These are phyloP conservation scores for Rhynchosporium graminicola DNA, from an alignment of 2,329 filamentous ascomycete species.

Conservation along the genomic window DNA sequence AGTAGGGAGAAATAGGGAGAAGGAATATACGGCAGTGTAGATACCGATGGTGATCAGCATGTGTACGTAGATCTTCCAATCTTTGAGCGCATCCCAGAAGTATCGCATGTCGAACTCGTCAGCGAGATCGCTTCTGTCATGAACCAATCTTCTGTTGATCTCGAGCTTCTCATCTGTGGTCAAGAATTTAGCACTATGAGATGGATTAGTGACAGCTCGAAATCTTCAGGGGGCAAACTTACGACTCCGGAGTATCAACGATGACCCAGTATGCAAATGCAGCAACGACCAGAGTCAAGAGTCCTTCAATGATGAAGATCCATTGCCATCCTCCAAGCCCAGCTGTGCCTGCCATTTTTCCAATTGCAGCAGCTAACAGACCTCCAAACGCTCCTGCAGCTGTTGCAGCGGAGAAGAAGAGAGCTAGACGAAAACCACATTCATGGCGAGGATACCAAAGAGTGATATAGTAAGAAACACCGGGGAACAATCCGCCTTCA, in stretches of 20 bases:
- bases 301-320: constrained; percentile 75
- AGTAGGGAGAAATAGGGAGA: constrained; percentile 48
- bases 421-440: constrained; percentile 60
- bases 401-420: constrained; percentile 60
- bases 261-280: constrained; percentile 51
- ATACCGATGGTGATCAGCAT: constrained; percentile 62
- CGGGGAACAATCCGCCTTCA: constrained; percentile 62
- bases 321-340: constrained; percentile 69
- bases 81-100: constrained; percentile 57
- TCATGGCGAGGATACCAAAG: constrained; percentile 58
- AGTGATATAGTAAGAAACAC: constrained; percentile 59
- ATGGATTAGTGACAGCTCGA: background rate
- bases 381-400: constrained; percentile 55
- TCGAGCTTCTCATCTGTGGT: constrained; percentile 48
- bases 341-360: constrained; percentile 56
- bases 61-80: constrained; percentile 53
- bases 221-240: constrained; percentile 10
- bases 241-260: constrained; percentile 57
- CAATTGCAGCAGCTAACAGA: constrained; percentile 54
- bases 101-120: constrained; percentile 60
- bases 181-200: constrained; percentile 54
- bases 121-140: constrained; percentile 68
- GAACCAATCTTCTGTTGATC: constrained; percentile 67
- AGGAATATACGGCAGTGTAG: constrained; percentile 47
- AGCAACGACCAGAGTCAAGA: constrained; percentile 51